Base-by-base conservation (phyloP, 2,329 filamentous ascomycete genomes). In the Plenodomus lindquistii region DNA sequence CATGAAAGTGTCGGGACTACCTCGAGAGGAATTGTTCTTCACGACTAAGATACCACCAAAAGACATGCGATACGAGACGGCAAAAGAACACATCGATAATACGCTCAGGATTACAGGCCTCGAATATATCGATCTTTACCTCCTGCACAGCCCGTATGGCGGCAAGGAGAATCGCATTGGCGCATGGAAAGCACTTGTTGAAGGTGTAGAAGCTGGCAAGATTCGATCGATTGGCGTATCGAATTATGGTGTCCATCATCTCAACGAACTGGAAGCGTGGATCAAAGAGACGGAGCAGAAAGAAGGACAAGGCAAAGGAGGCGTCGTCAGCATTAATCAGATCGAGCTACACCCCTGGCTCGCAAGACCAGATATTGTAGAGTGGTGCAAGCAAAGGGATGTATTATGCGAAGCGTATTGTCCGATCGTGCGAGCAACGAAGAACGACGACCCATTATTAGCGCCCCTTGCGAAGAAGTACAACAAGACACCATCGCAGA, bases 291-390 rank as follows among this genome's bases (percentile, higher is more conserved):
- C 86, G 0, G 86, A 88, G 62, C 82, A 84, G 69, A 79, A 81
- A 37, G 80, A 84, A 38, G 84, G 83, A 1, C 74, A 77, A 48
- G 86, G 85, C 9, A 85, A 84, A 57, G 82, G 81, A 3, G 89
- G 89, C 19, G 77, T 89, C 35, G 81, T 96, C 63, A 88, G 86
- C 52, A 88, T 96, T 31, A 91, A 90, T 35, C 92, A 96, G 73
- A 55, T 73, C 73, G 92, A 97, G 74, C 76, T 97, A 10, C 92
- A 97, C 72, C 92, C 92, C 1, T 97, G 91, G 91, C 83, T 91
- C 36, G 80, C 85, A 8, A 80, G 91, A n/a, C 76, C 79, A 18
- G 91, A 96, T 64, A 90, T 97, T 52, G 85, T 86, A 8, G 76
- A 82, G 39, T 97, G 91, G 91, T 88, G 88, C 60, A 71, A 79